Evolutionary conservation across 2,329 filamentous ascomycete genomes (phyloP), one percentile per base, ranked within the genome.

Genomic region (Neofusicoccum sp.): DNA sequence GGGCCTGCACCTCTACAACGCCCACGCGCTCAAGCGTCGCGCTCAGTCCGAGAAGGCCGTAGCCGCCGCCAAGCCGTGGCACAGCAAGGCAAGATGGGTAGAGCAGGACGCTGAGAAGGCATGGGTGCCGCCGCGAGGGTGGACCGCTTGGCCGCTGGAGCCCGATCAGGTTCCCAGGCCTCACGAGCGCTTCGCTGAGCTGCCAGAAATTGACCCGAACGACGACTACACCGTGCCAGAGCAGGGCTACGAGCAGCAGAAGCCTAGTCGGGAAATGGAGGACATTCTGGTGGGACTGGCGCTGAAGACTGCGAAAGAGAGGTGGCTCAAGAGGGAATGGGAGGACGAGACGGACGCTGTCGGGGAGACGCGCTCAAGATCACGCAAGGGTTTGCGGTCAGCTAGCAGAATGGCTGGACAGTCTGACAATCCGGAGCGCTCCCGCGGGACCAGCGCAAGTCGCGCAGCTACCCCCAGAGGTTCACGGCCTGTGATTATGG

Each of bases 81-180:
- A 74, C 61, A 77, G 66, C 62, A 80, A 76, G 63, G 70, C 73
- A 31, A 63, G 61, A 7, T 80, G 78, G 77, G 63, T 77, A 30
- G 73, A 69, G 60, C 63, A 69, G 31, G 64, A 72, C 43, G 64
- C 64, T 4, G 69, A 73, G 33, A 67, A 66, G 61, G 65, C 70
- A 2, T 78, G 82, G 66, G 66, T 74, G 14, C 80, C 83, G 1
- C 68, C 84, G 0, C 84, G 82, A 62, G 65, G 71, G 4, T 97
- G 93, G 93, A 90, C 90, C 16, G 89, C 92, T 0, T 97, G 93
- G 93, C 93, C 93, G 4, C 73, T 96, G 69, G 80, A 80, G 20
- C 79, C 83, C 4, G 75, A 79, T 6, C 76, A 82, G 28, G 86
- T 95, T 6, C 90, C 89, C 1, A 76, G 78, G 14, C 78, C 80